Conservation (phyloP, 176 grass and related monocot genomes). For the Chloris gayana region DNA sequence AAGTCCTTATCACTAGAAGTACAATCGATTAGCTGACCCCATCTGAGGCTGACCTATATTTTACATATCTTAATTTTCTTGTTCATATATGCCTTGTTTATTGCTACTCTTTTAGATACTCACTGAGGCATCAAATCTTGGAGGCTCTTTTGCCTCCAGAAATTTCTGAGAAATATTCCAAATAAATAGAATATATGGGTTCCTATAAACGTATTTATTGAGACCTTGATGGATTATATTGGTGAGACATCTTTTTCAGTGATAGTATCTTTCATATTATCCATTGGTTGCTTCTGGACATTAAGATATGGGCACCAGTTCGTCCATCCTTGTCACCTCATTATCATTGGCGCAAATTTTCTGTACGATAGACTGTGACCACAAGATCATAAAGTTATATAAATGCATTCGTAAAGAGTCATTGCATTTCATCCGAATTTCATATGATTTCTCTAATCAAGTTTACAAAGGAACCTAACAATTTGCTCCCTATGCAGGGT, state of each 20-base stretch:
- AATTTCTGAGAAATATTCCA: constrained; percentile 4
- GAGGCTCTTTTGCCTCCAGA: not conserved
- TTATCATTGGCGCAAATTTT: constrained; percentile 15
- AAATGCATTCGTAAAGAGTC: not conserved
- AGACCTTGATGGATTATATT: not conserved
- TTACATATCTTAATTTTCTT: not conserved
- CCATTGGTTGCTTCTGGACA: not conserved
- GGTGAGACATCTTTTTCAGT: constrained; percentile 5
- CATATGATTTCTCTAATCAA: not conserved
- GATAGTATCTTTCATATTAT: constrained; percentile 12
- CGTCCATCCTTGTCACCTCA: constrained; percentile 21
- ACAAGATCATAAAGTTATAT: not conserved
- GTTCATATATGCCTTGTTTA: not conserved
- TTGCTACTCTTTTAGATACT: not conserved
- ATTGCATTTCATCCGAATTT: constrained; percentile 1
- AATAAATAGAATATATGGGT: constrained; percentile 19
- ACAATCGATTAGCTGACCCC: not conserved
- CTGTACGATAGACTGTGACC: not conserved
- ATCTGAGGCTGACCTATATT: not conserved
- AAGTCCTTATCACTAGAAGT: constrained; percentile 9
- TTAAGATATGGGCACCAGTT: constrained; percentile 25
- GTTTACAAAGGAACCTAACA: constrained; percentile 18
- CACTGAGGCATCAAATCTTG: not conserved
- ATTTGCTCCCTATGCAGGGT: constrained; percentile 46
- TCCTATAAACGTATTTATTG: not conserved